phyloP scores from a whole-genome alignment of 2,329 filamentous ascomycete genomes.

The Fusarium lyarnte region DNA sequence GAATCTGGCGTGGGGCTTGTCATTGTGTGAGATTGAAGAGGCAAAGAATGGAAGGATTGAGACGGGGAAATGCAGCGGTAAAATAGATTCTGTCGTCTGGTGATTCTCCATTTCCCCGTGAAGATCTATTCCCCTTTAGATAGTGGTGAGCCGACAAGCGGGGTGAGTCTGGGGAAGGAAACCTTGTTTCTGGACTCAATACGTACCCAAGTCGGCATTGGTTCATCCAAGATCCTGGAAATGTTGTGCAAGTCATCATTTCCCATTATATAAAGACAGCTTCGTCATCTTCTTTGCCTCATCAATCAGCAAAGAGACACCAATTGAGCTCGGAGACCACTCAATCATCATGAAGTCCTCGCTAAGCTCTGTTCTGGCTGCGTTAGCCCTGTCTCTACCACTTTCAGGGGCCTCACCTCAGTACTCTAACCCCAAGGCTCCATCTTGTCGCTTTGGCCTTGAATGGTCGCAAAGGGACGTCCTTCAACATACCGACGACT shows the following conservation, averaged over 20 bases:
- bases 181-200: not conserved
- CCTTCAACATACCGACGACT: slow-evolving; percentile 44
- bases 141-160: not conserved
- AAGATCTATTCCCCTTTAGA: not conserved
- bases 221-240: not conserved
- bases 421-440: slow-evolving; percentile 11
- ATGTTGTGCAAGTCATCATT: not conserved
- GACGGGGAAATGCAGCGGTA: slow-evolving; percentile 33
- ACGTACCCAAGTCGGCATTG: not conserved
- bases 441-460: slow-evolving; percentile 46
- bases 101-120: slow-evolving; percentile 35
- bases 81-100: slow-evolving; percentile 17
- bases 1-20: slow-evolving; percentile 30
- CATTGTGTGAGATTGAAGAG: slow-evolving; percentile 11
- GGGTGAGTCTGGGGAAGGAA: slow-evolving; percentile 21
- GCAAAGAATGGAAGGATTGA: not conserved
- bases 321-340: not conserved
- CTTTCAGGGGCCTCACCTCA: not conserved
- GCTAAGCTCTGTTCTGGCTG: not conserved
- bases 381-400: not conserved
- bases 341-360: slow-evolving; percentile 17
- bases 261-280: slow-evolving; percentile 1
- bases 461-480: slow-evolving; percentile 45
- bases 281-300: not conserved
- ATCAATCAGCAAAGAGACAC: not conserved